A percentile compares a stretch with the other conserved stretches of the same genome.
phyloP scores from a whole-genome alignment of 179 eudicot genomes.

The Spinacia oleracea region DNA sequence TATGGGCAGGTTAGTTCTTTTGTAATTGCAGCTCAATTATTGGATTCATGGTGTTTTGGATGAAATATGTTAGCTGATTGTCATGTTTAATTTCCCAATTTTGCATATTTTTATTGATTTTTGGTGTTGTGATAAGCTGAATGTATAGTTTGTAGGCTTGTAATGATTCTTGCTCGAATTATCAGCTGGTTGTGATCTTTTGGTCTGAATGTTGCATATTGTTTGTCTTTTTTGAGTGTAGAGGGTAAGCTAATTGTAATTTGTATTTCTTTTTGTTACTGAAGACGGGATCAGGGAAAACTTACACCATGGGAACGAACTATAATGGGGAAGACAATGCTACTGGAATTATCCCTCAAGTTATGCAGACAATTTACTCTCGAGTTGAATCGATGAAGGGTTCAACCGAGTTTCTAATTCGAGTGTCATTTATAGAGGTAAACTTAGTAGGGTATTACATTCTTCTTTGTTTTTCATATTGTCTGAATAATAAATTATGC shows the following conservation, averaged over 20 bases:
- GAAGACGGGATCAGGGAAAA: conserved; percentile 95
- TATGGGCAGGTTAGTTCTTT: conserved; percentile 76
- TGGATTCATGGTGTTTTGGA: not conserved
- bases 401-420: conserved; percentile 63
- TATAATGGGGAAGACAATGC: conserved; percentile 59
- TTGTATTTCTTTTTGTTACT: conserved; percentile 14
- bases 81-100: not conserved
- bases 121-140: not conserved
- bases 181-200: not conserved
- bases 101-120: not conserved
- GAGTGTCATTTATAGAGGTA: conserved; percentile 97
- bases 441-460: not conserved
- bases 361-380: conserved; percentile 81
- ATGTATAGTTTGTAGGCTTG: not conserved
- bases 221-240: not conserved
- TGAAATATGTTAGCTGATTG: not conserved
- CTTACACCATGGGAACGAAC: conserved; percentile 97
- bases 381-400: conserved; percentile 54
- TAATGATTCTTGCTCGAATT: not conserved
- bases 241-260: not conserved
- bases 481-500: not conserved
- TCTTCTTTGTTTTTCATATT: not conserved
- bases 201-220: not conserved
- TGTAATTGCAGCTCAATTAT: not conserved
- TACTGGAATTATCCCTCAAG: conserved; percentile 79